Evolutionary conservation across 805 yeast species (phyloP).

Genomic region (Ogataea sp.): DNA sequence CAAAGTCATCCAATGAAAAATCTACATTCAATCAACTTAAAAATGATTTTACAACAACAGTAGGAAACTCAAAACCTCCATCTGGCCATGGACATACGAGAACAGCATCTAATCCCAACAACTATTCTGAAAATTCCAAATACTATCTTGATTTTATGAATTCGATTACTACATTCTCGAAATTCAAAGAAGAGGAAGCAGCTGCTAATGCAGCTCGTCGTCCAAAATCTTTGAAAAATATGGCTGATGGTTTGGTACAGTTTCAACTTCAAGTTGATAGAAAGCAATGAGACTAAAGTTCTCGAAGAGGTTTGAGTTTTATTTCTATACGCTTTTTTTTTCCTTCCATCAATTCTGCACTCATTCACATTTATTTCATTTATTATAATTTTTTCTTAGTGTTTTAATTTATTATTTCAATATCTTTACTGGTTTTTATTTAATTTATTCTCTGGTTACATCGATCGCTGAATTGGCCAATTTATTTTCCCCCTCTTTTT

Average conservation of each 20-base stretch:
- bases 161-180: constrained; percentile 24
- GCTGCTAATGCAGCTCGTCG: constrained; percentile 4
- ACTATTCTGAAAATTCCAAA: constrained; percentile 4
- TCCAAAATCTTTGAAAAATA: constrained; percentile 21
- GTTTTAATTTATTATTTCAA: too few species aligned
- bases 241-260: constrained; percentile 24
- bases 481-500: too few species aligned
- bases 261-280: constrained; percentile 15
- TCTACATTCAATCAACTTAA: too few species aligned
- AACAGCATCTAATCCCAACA: neutral
- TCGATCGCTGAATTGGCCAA: too few species aligned
- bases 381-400: too few species aligned
- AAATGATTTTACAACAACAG: neutral
- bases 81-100: neutral
- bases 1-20: neutral
- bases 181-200: constrained; percentile 15
- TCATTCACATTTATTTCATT: too few species aligned
- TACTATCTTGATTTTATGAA: constrained; percentile 19
- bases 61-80: neutral
- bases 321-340: too few species aligned
- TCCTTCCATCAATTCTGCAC: too few species aligned
- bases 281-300: too few species aligned
- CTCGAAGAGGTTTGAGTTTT: too few species aligned
- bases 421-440: too few species aligned
- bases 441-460: too few species aligned